These are phyloP conservation scores for Fragaria vesca DNA, from an alignment of 306 rosid species.

Conservation along the genomic window DNA sequence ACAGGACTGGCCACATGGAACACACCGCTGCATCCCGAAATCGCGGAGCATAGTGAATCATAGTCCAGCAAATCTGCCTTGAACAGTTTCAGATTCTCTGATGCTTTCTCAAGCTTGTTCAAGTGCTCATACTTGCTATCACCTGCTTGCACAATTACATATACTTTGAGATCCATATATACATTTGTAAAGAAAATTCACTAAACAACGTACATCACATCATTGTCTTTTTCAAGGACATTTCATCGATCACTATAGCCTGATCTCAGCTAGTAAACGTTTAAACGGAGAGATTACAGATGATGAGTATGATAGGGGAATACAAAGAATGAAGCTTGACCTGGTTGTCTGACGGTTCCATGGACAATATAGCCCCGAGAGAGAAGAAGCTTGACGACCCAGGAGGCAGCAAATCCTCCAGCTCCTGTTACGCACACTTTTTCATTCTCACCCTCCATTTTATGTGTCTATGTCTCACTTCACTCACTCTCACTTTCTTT, in stretches of 20 bases:
- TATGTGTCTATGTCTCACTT: background rate
- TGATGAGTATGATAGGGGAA: background rate
- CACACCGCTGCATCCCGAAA: slow-evolving; percentile 33
- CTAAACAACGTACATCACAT: background rate
- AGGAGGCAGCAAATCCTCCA: slow-evolving; percentile 56
- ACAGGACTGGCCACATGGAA: slow-evolving; percentile 39
- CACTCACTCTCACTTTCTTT: background rate
- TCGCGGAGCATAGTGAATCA: slow-evolving; percentile 22
- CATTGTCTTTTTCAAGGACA: no score
- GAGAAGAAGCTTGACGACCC: slow-evolving; percentile 57
- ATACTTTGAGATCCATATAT: background rate
- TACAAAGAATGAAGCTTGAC: slow-evolving; percentile 12
- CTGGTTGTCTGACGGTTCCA: slow-evolving; percentile 56
- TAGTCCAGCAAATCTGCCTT: slow-evolving; percentile 39
- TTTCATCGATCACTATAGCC: background rate
- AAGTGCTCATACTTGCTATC: slow-evolving; percentile 28
- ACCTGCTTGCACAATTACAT: slow-evolving; percentile 11
- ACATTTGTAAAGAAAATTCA: background rate
- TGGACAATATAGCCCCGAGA: slow-evolving; percentile 48
- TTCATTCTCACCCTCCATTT: slow-evolving; percentile 13
- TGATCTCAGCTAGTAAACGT: background rate
- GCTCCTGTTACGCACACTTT: slow-evolving; percentile 57
- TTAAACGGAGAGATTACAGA: background rate
- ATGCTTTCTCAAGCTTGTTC: slow-evolving; percentile 27
- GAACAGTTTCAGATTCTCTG: slow-evolving; percentile 24